phyloP scores from a whole-genome alignment of 345 rosid species.

The Ceriops tagal region DNA sequence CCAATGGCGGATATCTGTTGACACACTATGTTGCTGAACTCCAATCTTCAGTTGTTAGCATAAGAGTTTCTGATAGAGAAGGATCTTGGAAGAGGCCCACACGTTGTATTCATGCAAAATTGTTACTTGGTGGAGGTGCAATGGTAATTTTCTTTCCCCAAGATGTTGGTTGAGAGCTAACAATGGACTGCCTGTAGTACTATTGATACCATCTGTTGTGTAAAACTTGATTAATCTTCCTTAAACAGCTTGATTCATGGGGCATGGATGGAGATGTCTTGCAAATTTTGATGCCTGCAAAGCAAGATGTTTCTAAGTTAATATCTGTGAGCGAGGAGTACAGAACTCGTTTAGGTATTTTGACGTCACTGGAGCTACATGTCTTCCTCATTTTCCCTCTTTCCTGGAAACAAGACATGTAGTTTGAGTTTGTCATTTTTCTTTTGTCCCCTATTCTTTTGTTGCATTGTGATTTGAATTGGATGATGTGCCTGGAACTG shows the following conservation, averaged over 20 bases:
- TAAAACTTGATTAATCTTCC: slow-evolving; percentile 9
- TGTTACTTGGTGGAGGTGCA: slow-evolving; percentile 82
- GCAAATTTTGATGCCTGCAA: slow-evolving; percentile 58
- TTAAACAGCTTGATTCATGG: slow-evolving; percentile 65
- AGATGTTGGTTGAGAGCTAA: background rate
- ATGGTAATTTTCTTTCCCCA: slow-evolving; percentile 40
- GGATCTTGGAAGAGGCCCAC: slow-evolving; percentile 84
- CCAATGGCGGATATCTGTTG: slow-evolving; percentile 54
- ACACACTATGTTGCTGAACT: slow-evolving; percentile 64
- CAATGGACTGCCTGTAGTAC: background rate
- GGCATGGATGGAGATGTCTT: slow-evolving; percentile 81
- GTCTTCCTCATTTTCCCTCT: background rate
- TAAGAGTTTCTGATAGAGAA: slow-evolving; percentile 57
- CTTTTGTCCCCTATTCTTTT: background rate
- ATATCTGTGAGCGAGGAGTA: slow-evolving; percentile 44
- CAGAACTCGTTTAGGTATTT: slow-evolving; percentile 56
- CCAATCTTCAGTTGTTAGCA: slow-evolving; percentile 52
- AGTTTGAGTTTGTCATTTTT: background rate
- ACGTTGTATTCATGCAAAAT: slow-evolving; percentile 56
- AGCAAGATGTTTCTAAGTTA: slow-evolving; percentile 40
- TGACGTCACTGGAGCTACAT: slow-evolving; percentile 6
- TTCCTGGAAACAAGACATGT: background rate
- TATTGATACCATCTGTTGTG: background rate
- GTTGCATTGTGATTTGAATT: too few species aligned
- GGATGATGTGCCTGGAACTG: too few species aligned